Percentiles rank a stretch among this genome's conserved stretches.
Evolutionary conservation across 2,329 filamentous ascomycete species (phyloP).

Genomic region (Fusarium penzigii): DNA sequence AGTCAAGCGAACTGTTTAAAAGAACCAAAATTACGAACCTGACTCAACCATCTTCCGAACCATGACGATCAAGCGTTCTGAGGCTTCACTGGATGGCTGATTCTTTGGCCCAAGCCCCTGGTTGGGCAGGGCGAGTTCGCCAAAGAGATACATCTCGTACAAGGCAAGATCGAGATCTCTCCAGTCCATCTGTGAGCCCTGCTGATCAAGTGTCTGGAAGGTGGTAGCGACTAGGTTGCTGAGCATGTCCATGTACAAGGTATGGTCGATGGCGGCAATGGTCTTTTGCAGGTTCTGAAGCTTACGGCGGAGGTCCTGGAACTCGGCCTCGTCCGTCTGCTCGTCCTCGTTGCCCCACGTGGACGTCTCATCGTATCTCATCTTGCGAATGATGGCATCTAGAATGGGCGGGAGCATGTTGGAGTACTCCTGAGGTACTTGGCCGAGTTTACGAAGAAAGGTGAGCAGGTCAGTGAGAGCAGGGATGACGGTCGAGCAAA

Average conservation of each 20-base stretch:
- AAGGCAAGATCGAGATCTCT: constrained; percentile 90
- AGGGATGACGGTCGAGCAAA: constrained; percentile 93
- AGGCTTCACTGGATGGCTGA: constrained; percentile 75
- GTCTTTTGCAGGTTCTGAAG: constrained; percentile 91
- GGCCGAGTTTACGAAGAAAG: constrained; percentile 79
- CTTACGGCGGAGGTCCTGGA: constrained; percentile 88
- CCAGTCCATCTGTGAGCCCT: constrained; percentile 81
- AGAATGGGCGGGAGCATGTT: constrained; percentile 84
- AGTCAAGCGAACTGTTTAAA: constrained; percentile 1
- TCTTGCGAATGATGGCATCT: constrained; percentile 90
- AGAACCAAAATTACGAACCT: constrained; percentile 54
- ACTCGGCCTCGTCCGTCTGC: constrained; percentile 95
- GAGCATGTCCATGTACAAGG: constrained; percentile 83
- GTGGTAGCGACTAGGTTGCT: constrained; percentile 86
- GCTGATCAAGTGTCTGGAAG: constrained; percentile 76
- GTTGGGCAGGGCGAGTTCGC: constrained; percentile 87
- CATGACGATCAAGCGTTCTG: constrained; percentile 83
- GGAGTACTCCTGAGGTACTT: constrained; percentile 73
- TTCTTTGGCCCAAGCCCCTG: constrained; percentile 86
- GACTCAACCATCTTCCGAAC: constrained; percentile 96
- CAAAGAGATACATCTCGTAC: constrained; percentile 94
- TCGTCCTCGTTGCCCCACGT: constrained; percentile 93
- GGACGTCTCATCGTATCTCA: constrained; percentile 95
- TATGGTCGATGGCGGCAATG: constrained; percentile 85
- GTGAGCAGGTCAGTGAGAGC: constrained; percentile 90